Percentiles rank a stretch among this genome's conserved stretches.
These are phyloP conservation scores for sweet orange (Citrus sinensis) DNA, from an alignment of 345 rosid genomes.

Conservation along the genomic window DVS_A1.0 CM039162.1:1047001-1047500, in stretches of 20 bases:
- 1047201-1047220: slow-evolving; percentile 90
- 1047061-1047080: slow-evolving; percentile 87
- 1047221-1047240: slow-evolving; percentile 84
- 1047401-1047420: neutral
- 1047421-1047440: neutral
- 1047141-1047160: slow-evolving; percentile 67
- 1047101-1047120: slow-evolving; percentile 82
- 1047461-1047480: neutral
- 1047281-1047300: slow-evolving; percentile 83
- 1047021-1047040: slow-evolving; percentile 70
- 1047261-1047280: slow-evolving; percentile 77
- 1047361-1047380: neutral
- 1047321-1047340: slow-evolving; percentile 1
- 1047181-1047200: slow-evolving; percentile 87
- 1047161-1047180: slow-evolving; percentile 73
- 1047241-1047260: slow-evolving; percentile 64
- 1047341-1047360: neutral
- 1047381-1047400: neutral
- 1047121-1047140: slow-evolving; percentile 77
- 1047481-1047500: neutral
- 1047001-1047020: slow-evolving; percentile 75
- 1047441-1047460: neutral
- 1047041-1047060: slow-evolving; percentile 77
- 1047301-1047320: slow-evolving; percentile 6
- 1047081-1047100: slow-evolving; percentile 63